Base-by-base conservation (phyloP, 83 land plant genomes). In the Diphasiastrum complanatum region DNA sequence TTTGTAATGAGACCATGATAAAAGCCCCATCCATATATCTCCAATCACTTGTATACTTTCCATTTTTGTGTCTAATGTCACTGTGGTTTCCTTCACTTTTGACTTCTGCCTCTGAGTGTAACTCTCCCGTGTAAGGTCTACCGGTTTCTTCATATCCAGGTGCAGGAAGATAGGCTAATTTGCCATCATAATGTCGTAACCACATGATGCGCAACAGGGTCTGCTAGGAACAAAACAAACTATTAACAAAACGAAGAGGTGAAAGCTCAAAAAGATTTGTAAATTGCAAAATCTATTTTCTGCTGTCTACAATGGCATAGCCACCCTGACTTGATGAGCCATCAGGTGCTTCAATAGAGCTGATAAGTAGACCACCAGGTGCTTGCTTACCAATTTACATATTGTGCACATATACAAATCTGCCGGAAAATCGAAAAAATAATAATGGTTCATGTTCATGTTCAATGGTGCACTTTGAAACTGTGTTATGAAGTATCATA, bases 101-200 rank as follows among this genome's bases (percentile, higher is more conserved):
- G 19, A 23, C 57, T 26, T 61, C 55, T 11, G 46, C 61, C 27
- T 6, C 10, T 29, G 27, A 32, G 16, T 65, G 66, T 22, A 33
- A 43, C 29, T 62, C 54, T 33, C 66, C 43, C 12, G 22, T 74
- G 20, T 56, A 30, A 18, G 86, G 83, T 36, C 75, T 83, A 5
- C 86, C 95, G 46, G 63, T 67, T 59, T 41, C 51, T 78, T 82
- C 97, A 69, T 74, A 84, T 29, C 87, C 95, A 70, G 89, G 85
- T 6, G 95, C 97, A 60, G 97, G 97, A 33, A 87, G 70, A 75
- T 87, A 91, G 19, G 76, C 74, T 23, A 87, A 38, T n/a, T 51
- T 56, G 19, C 93, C 97, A 33, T 54, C 56, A 53, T 91, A 91
- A 34, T 66, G 72, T 29, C 97, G 74, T 70, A 91, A 72, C 37